Conservation (phyloP, 129 eudicot genomes). For the Lactuca sativa region DNA sequence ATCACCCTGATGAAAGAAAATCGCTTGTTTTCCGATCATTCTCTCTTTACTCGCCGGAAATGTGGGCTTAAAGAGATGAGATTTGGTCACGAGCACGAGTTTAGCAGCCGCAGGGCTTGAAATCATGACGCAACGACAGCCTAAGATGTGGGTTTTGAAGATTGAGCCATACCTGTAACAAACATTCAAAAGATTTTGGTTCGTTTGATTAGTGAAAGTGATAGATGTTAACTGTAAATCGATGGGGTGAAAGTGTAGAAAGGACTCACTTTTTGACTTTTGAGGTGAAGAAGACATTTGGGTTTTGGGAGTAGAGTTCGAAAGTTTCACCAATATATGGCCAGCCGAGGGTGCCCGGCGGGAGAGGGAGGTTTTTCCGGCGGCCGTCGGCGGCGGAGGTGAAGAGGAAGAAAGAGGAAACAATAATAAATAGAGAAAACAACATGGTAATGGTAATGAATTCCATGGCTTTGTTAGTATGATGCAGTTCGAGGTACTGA, state of each 20-base stretch:
- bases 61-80: conserved; percentile 50
- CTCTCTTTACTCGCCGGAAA: conserved; percentile 47
- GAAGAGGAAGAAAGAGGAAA: conserved; percentile 19
- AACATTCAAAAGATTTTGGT: not conserved
- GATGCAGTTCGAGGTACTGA: conserved; percentile 19
- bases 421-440: conserved; percentile 24
- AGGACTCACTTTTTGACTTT: conserved; percentile 42
- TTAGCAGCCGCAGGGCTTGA: conserved; percentile 50
- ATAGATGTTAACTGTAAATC: not conserved
- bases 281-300: conserved; percentile 48
- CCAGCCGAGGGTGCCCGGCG: conserved; percentile 53
- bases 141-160: conserved; percentile 51
- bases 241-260: not conserved
- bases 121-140: conserved; percentile 48
- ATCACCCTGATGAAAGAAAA: conserved; percentile 49
- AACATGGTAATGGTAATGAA: conserved; percentile 27
- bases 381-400: conserved; percentile 5
- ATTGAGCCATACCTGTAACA: conserved; percentile 43
- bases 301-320: conserved; percentile 47
- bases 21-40: conserved; percentile 47
- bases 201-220: too few relatives aligned
- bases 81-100: conserved; percentile 41
- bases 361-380: conserved; percentile 41
- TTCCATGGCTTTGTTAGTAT: conserved; percentile 50
- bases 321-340: conserved; percentile 53